Base-by-base conservation (phyloP, 139 green algal genomes). In the Astrephomene gubernaculifera region DNA sequence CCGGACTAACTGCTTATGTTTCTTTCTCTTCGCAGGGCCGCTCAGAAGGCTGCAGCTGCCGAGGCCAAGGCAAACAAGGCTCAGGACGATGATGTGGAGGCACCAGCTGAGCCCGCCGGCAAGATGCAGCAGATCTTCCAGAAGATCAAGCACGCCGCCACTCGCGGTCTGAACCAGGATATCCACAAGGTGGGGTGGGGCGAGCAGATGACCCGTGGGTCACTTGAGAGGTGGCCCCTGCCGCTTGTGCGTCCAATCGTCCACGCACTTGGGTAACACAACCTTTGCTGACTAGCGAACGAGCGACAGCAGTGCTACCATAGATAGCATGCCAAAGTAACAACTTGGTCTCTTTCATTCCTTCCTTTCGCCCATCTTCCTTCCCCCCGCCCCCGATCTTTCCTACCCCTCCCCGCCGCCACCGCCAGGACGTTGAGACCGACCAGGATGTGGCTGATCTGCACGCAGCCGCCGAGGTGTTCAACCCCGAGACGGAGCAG, bases 401-500 rank as follows among this genome's bases (percentile, higher is more conserved):
- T n/a, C n/a, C n/a, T n/a, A n/a, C n/a, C n/a, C n/a, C n/a, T n/a
- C n/a, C n/a, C n/a, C n/a, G n/a, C n/a, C n/a, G n/a, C n/a, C n/a
- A n/a, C n/a, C n/a, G n/a, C n/a, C 76, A 83, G 78, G 21, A 84
- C 43, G 63, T 82, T 1, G 63, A 64, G 38, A 69, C 87, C 5
- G 57, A 85, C 64, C 44, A 67, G 29, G 53, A 33, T 17, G 64
- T 89, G 1, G 31, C 49, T 14, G 31, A 64, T 64, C 89, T 91
- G 64, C 83, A 91, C 71, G 49, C 35, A 2, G 43, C 52, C 36
- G 86, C 83, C 9, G 88, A 97, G 83, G 45, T 90, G 52, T 98
- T 97, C 71, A 92, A 96, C 79, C 60, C 82, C 1, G 88, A 91
- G 60, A 96, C 94, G 0, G 95, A 98, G 91, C 74, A 90, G 22